phyloP scores from a whole-genome alignment of 352 stramenopile genomes.

The Globisporangium yorkense region DNA sequence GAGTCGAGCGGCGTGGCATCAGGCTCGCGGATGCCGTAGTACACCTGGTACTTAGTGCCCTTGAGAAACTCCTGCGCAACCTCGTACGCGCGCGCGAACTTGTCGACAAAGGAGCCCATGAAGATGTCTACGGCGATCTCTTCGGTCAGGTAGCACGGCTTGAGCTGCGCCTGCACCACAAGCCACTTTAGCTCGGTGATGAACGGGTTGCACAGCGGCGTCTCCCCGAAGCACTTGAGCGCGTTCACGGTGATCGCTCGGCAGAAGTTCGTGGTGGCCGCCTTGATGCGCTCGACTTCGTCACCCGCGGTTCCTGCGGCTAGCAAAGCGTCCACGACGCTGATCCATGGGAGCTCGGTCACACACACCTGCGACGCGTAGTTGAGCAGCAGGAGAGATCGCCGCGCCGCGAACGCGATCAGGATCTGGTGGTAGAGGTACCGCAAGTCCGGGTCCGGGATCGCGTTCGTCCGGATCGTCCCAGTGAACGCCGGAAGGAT shows the following conservation, averaged over 20 bases:
- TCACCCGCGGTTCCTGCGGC: background rate
- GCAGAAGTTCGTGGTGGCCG: background rate
- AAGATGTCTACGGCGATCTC: slow-evolving; percentile 20
- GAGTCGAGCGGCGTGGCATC: background rate
- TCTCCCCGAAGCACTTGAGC: slow-evolving; percentile 4
- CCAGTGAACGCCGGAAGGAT: slow-evolving; percentile 6
- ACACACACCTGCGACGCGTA: slow-evolving; percentile 13
- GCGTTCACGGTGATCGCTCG: background rate
- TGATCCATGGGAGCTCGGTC: slow-evolving; percentile 13
- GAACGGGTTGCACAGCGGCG: slow-evolving; percentile 10
- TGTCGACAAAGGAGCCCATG: slow-evolving; percentile 12
- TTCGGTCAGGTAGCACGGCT: slow-evolving; percentile 11
- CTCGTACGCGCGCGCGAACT: slow-evolving; percentile 8
- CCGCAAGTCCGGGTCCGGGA: slow-evolving; percentile 4
- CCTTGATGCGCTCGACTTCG: slow-evolving; percentile 2
- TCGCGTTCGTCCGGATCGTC: background rate
- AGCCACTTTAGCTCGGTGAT: slow-evolving; percentile 8
- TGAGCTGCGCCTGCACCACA: background rate
- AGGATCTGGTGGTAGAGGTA: slow-evolving; percentile 19
- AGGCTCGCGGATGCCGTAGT: slow-evolving; percentile 9
- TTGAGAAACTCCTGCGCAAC: slow-evolving; percentile 5
- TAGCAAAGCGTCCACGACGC: background rate
- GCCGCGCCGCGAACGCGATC: slow-evolving; percentile 10
- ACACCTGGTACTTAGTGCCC: slow-evolving; percentile 14
- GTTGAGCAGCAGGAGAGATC: slow-evolving; percentile 17